Evolutionary conservation across 805 yeast species (phyloP), one percentile per base, ranked within the genome.

Genomic region (Yamadazyma ubonensis): DNA sequence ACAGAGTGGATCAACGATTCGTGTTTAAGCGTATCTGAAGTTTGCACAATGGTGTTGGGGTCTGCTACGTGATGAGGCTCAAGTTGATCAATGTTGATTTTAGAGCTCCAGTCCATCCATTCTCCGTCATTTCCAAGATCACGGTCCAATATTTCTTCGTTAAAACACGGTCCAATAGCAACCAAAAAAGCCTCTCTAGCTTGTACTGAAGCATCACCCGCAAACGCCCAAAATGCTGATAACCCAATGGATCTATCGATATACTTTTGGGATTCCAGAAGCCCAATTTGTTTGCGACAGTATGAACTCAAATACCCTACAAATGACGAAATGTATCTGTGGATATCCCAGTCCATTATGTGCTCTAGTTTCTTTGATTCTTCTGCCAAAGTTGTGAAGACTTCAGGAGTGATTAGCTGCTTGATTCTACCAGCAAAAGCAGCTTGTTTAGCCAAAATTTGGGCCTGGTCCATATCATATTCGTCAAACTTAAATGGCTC

Each of bases 1-100:
- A 85, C 57, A 0, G 80, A 65, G 39, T 71, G 74, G 1, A 91
- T 68, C 8, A 86, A 52, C 1, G 64, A 55, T 44, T 86, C 91
- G 42, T 86, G 86, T 41, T 80, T 70, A 2, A 72, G 55, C 0
- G 96, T 89, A 48, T 89, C 97, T 1, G 76, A 53, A 0, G 98
- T 91, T 0, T 95, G 86, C 7, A 91, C 73, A 1, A 91, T 77
- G 0, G 79, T 56, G 47, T 78, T 81, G 1, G 95, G 79, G 30
- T 73, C 66, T 6, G 71, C 54, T 1, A 88, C 75, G 31, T 81
- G 74, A 17, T 78, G 77, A 0, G 83, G 73, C 31, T 81, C 85
- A 3, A 84, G 54, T 5, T 72, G 71, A 1, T 61, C 47, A 1
- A 46, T 42, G 0, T 74, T 73, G 0, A 83, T 76, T 6, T 50